Evolutionary conservation across 75 land plant species (phyloP), one percentile per base, ranked within the genome.

Genomic region (Pseudotsuga menziesii): DNA sequence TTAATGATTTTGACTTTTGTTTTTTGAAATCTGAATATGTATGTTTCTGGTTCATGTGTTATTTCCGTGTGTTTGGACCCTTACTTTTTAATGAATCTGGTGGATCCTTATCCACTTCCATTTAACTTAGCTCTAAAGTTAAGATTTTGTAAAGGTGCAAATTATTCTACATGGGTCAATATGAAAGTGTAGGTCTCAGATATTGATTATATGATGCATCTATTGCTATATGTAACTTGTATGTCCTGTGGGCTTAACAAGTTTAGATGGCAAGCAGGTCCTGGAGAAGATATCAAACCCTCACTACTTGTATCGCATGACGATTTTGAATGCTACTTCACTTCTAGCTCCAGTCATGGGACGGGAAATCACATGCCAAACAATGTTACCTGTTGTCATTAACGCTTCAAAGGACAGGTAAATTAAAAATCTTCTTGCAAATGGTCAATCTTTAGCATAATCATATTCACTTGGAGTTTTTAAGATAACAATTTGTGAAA

Each of bases 281-380:
- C 71, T 96, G 72, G 91, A 96, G 39, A 96, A 87, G 91, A 94
- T 91, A 26, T 87, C 80, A 73, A 96, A 96, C 76, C 94, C 92
- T 44, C 97, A 96, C 61, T 96, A 96, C 75, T 62, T 96, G 77
- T 91, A 96, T 80, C 90, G 98, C 54, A 96, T 96, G 98, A 96
- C 94, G 8, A 84, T 96, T 74, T 85, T 96, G 27, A 82, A 82
- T 60, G 91, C 98, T 63, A 90, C 94, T 48, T 89, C 98, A 39
- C 84, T 93, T 4, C 91, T 96, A 76, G 94, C 98, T 41, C 97
- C 97, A 59, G 97, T 96, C 39, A 85, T 96, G 86, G 98, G 98
- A 17, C 80, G 92, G 56, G 98, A 93, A n/a, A 86, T 94, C 54
- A 96, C 98, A 32, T 91, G 94, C 77, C 89, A 94, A 57, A 88